Conservation (phyloP, 192 early-diverging fungal genomes). For the Ambispora gerdemannii region DNA sequence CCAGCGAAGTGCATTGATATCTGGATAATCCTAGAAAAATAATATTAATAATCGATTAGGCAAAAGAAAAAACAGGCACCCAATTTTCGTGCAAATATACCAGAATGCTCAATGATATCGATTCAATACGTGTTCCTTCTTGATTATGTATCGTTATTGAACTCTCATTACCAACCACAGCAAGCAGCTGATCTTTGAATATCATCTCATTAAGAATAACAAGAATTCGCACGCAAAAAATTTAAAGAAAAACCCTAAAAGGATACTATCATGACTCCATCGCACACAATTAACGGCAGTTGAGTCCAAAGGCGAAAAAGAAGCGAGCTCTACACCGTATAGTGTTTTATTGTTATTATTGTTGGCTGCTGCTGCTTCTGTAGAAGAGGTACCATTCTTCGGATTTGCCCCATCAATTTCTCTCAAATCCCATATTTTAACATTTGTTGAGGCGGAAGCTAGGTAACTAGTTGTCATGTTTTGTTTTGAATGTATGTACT, state of each 20-base stretch:
- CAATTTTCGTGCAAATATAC: not conserved
- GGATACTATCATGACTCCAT: slow-evolving; percentile 28
- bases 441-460: slow-evolving; percentile 9
- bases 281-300: slow-evolving; percentile 16
- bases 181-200: not conserved
- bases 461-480: slow-evolving; percentile 15
- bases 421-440: slow-evolving; percentile 27
- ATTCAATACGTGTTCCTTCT: slow-evolving; percentile 4
- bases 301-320: slow-evolving; percentile 3
- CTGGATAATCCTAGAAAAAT: not conserved
- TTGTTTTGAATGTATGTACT: no score
- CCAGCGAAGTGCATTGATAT: slow-evolving; percentile 18
- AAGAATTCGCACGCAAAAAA: not conserved
- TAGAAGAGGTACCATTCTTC: not conserved
- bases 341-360: no score
- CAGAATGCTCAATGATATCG: slow-evolving; percentile 2
- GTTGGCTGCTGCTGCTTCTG: not conserved
- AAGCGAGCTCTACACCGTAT: slow-evolving; percentile 7
- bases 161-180: not conserved
- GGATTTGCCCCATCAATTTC: not conserved
- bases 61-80: not conserved
- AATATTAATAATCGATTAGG: not conserved
- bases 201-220: not conserved
- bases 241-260: not conserved
- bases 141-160: slow-evolving; percentile 26